Conservation (phyloP, 1,139 yeast species). For the Magnusiomyces tetraspermus region DNA sequence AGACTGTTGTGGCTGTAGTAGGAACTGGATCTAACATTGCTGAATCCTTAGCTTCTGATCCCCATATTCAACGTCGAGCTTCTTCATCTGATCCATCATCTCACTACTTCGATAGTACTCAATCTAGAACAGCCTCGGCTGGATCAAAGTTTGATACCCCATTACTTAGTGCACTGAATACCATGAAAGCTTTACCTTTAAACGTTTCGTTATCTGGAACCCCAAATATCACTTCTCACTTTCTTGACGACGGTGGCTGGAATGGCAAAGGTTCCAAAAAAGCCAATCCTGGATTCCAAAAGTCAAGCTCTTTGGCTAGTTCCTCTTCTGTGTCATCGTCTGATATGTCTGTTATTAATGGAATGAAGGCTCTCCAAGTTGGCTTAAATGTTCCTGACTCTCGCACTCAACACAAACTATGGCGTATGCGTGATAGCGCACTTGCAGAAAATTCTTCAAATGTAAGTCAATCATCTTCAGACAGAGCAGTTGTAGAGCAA, state of each 20-base stretch:
- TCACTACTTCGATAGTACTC: too few relatives aligned
- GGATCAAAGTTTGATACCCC: not conserved
- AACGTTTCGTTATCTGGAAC: not conserved
- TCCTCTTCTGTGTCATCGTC: not conserved
- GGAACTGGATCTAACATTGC: constrained; percentile 4
- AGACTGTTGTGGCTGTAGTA: constrained; percentile 22
- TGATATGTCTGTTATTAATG: constrained; percentile 7
- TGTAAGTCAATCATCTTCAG: constrained; percentile 6
- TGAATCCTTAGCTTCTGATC: not conserved
- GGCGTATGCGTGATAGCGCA: constrained; percentile 73
- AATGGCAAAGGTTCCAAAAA: not conserved
- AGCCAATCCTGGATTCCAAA: not conserved
- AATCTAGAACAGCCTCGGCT: not conserved
- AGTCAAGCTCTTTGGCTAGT: not conserved
- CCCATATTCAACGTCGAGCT: not conserved
- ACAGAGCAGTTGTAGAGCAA: constrained; percentile 39
- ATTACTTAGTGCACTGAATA: not conserved
- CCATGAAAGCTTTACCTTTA: not conserved
- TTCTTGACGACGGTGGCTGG: not conserved
- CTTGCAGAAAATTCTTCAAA: constrained; percentile 21
- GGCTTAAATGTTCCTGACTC: constrained; percentile 22
- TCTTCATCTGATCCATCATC: not conserved
- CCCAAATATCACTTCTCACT: not conserved
- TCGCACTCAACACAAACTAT: constrained; percentile 70
- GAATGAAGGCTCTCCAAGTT: constrained; percentile 6